Conservation (phyloP, 2,329 filamentous ascomycete genomes). For the Talaromyces sp. region DNA sequence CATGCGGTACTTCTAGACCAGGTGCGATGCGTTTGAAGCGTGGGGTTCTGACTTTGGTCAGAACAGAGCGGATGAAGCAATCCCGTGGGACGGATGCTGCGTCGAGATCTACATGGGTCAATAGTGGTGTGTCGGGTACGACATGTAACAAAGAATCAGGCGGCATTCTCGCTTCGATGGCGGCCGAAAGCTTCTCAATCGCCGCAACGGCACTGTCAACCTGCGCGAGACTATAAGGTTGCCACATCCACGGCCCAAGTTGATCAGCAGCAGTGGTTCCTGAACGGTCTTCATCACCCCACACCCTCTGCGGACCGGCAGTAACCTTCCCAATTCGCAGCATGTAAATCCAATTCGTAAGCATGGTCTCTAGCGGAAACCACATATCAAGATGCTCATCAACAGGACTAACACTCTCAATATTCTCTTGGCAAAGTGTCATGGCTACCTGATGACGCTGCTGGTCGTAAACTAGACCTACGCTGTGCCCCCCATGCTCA, state of each 20-base stretch:
- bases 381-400: constrained; percentile 21
- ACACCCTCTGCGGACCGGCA: not conserved
- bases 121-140: not conserved
- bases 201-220: constrained; percentile 20
- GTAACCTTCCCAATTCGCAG: constrained; percentile 12
- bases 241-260: constrained; percentile 19
- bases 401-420: constrained; percentile 19
- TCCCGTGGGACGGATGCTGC: constrained; percentile 4
- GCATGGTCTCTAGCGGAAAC: constrained; percentile 22
- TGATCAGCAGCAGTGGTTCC: not conserved
- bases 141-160: not conserved
- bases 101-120: constrained; percentile 12
- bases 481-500: constrained; percentile 18
- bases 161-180: constrained; percentile 11
- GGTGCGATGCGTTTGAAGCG: constrained; percentile 12
- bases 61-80: constrained; percentile 14
- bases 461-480: constrained; percentile 17
- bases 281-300: not conserved
- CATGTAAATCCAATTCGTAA: constrained; percentile 17
- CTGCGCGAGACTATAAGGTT: constrained; percentile 18
- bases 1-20: constrained; percentile 12
- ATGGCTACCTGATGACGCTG: constrained; percentile 10
- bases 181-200: constrained; percentile 12
- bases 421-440: constrained; percentile 9
- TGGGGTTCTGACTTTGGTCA: constrained; percentile 11